Percentiles rank a stretch among this genome's conserved stretches.
Evolutionary conservation across 2,329 filamentous ascomycete genomes (phyloP).

Genomic region (Cladosporium sp.): DNA sequence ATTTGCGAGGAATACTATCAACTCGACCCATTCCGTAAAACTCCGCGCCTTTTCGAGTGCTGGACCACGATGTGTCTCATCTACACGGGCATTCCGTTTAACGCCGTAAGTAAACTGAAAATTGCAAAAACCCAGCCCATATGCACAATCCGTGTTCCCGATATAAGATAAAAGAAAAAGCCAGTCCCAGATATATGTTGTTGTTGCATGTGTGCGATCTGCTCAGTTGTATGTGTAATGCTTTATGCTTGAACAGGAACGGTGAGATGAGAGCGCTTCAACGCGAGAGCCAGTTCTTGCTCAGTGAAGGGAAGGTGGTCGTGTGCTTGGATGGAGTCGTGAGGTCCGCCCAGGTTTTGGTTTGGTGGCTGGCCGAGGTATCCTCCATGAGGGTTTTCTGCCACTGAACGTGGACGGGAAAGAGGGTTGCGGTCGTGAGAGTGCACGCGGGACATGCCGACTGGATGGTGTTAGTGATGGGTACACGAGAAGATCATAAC

Average conservation of each 20-base stretch:
- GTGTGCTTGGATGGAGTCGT: slow-evolving; percentile 28
- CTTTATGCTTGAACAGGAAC: slow-evolving; percentile 28
- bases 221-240: not conserved
- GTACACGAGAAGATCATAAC: not conserved
- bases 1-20: not conserved
- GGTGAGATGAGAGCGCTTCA: slow-evolving; percentile 45
- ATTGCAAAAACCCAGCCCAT: not conserved
- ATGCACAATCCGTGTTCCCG: slow-evolving; percentile 10
- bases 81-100: not conserved
- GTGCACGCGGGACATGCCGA: slow-evolving; percentile 39
- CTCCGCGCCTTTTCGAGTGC: slow-evolving; percentile 3
- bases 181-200: not conserved
- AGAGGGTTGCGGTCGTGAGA: slow-evolving; percentile 26
- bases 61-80: slow-evolving; percentile 9
- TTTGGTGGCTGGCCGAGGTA: slow-evolving; percentile 1
- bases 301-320: slow-evolving; percentile 46
- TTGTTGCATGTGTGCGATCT: not conserved
- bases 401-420: slow-evolving; percentile 25
- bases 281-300: slow-evolving; percentile 48
- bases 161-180: not conserved
- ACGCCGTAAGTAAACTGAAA: not conserved
- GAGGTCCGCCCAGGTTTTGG: not conserved
- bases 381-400: not conserved
- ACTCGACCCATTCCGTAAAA: not conserved
- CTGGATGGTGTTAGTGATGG: slow-evolving; percentile 26